Conservation (phyloP, 2,329 filamentous ascomycete species). For the Cladophialophora chaetospira region DNA sequence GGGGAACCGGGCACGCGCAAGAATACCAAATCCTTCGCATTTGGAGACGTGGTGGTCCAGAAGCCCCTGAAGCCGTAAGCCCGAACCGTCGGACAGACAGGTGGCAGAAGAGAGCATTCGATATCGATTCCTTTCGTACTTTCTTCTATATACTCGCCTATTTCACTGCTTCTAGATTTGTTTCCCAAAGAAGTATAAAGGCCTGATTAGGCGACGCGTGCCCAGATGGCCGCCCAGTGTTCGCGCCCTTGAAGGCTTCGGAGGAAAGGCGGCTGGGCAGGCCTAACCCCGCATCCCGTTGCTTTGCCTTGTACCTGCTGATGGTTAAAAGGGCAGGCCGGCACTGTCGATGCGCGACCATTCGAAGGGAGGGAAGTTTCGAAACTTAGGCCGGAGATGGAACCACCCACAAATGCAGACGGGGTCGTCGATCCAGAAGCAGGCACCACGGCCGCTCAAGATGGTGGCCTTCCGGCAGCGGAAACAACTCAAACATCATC, state of each 20-base stretch:
- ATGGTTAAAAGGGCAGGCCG: background rate
- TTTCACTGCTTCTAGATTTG: too few relatives aligned
- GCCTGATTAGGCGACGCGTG: too few relatives aligned
- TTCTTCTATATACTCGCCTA: too few relatives aligned
- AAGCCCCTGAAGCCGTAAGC: too few relatives aligned
- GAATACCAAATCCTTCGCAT: too few relatives aligned
- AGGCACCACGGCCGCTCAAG: background rate
- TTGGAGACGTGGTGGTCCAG: too few relatives aligned
- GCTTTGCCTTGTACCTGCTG: background rate
- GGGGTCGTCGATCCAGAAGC: constrained; percentile 9
- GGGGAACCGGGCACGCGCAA: too few relatives aligned
- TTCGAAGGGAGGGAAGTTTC: background rate
- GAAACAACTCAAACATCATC: background rate
- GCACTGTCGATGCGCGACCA: background rate
- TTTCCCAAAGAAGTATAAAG: too few relatives aligned
- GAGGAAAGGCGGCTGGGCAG: background rate
- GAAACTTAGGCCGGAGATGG: background rate
- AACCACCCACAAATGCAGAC: background rate
- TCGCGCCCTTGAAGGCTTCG: background rate
- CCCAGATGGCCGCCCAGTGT: too few relatives aligned
- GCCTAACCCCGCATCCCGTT: background rate
- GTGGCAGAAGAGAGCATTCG: too few relatives aligned
- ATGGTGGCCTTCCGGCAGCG: background rate
- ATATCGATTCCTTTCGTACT: too few relatives aligned
- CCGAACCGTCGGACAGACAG: too few relatives aligned